phyloP scores from a whole-genome alignment of 108 stramenopile genomes.

The Cyclotella sp. region DNA sequence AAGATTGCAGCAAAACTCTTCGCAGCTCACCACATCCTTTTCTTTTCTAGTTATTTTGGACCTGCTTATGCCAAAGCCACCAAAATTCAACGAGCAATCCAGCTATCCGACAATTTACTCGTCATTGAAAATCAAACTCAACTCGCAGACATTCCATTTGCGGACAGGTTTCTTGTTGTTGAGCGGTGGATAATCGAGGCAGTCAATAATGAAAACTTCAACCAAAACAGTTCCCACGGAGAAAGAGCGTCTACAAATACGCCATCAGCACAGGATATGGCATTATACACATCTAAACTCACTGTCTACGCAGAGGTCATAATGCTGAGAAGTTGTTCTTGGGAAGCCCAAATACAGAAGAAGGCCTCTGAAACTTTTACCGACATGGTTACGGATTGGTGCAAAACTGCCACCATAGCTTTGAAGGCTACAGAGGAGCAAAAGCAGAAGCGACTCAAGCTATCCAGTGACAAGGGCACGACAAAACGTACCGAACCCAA shows the following conservation, averaged over 20 bases:
- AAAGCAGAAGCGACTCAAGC: conserved; percentile 57
- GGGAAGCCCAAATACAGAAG: conserved; percentile 66
- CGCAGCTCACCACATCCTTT: not conserved
- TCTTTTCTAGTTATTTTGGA: conserved; percentile 63
- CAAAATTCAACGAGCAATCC: conserved; percentile 72
- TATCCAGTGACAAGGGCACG: not conserved
- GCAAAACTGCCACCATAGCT: conserved; percentile 68
- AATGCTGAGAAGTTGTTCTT: conserved; percentile 68
- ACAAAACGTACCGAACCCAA: not conserved
- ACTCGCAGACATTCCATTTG: conserved; percentile 77
- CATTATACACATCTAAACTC: conserved; percentile 34
- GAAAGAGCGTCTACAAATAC: not conserved
- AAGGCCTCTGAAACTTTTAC: conserved; percentile 65
- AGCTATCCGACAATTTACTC: conserved; percentile 51
- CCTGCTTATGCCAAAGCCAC: conserved; percentile 78
- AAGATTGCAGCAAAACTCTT: not conserved
- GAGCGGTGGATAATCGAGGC: conserved; percentile 81
- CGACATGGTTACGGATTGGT: conserved; percentile 71
- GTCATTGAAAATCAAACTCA: conserved; percentile 73
- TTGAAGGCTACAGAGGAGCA: conserved; percentile 65
- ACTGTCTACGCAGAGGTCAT: conserved; percentile 59
- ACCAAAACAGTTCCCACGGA: conserved; percentile 1
- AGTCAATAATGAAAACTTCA: conserved; percentile 27
- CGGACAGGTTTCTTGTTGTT: conserved; percentile 72
- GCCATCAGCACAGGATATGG: not conserved